Evolutionary conservation across 176 grass and related monocot genomes (phyloP), one percentile per base, ranked within the genome.

Genomic region (Bonia amplexicaulis): DNA sequence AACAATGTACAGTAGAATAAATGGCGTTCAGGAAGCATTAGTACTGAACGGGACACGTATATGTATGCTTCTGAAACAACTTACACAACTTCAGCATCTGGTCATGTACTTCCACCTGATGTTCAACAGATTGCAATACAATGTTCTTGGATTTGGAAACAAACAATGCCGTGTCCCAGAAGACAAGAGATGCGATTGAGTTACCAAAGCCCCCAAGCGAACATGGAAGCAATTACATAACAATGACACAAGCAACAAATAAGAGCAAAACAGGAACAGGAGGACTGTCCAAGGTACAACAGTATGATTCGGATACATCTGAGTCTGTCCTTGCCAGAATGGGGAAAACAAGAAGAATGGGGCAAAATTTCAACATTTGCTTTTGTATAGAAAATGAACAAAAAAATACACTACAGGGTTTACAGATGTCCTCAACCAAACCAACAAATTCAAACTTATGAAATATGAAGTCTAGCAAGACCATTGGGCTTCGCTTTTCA

Each of bases 381-480:
- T 79, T 87, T 90, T 12, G 74, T 87, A 90, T 87, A 79, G 78
- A 69, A 90, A 90, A 74, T 49, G 59, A 90, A 90, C 79, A 6
- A 83, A 90, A 84, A 90, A 90, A 83, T 83, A 85, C 84, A 79
- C 68, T 84, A 83, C 29, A 2, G 73, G 55, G 79, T 78, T 86
- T 84, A 90, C 85, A 87, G 12, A 61, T 80, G 80, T 84, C 74
- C 80, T 69, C 81, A 84, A 79, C 68, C 74, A 84, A 89, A 87
- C 59, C 67, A 83, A 87, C 66, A 87, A 87, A 86, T 87, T 83
- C 67, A 83, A 84, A 74, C 79, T 80, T 84, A 62, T 69, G 13
- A 80, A 74, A 85, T 80, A 62, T 69, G 13, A 80, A 74, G 89
- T 84, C 68, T 82, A 90, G 45, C 73, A 58, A 47, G 57, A 39